A percentile compares a stretch with the other conserved stretches of the same genome.
Conservation (phyloP, 1,284 basidiomycete species). For the Exobasidium cylindrosporum region DNA sequence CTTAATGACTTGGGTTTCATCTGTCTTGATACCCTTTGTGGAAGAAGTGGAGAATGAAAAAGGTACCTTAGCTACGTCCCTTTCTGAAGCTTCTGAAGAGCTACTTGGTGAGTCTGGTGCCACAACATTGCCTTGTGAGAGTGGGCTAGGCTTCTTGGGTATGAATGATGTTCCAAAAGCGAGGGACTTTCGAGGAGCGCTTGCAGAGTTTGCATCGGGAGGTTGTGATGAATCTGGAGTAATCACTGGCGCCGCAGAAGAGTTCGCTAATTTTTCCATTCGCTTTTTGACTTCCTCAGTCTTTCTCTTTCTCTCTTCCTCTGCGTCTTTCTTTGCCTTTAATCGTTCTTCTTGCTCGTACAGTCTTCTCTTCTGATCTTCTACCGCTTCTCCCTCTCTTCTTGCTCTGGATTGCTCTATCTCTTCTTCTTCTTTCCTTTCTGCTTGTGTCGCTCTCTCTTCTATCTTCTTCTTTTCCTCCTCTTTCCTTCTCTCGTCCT, state of each 20-base stretch:
- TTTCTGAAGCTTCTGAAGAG: constrained; percentile 10
- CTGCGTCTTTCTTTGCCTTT: constrained; percentile 10
- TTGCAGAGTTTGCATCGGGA: constrained; percentile 21
- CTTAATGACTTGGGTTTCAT: neutral
- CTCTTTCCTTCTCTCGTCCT: constrained; percentile 7
- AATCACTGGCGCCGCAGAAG: neutral
- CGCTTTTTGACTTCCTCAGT: constrained; percentile 37
- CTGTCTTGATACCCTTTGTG: neutral
- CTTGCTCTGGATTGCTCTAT: neutral
- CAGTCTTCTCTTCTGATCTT: constrained; percentile 25
- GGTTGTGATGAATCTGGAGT: constrained; percentile 14
- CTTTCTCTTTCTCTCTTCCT: constrained; percentile 16
- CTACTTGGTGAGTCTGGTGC: constrained; percentile 33
- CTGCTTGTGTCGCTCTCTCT: constrained; percentile 28
- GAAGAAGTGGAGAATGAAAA: neutral
- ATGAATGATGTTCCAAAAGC: constrained; percentile 22
- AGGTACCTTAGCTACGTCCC: neutral
- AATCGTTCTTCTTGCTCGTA: constrained; percentile 20
- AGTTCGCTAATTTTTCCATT: constrained; percentile 29
- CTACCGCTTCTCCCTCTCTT: neutral
- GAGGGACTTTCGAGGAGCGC: constrained; percentile 19
- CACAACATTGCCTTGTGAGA: constrained; percentile 28
- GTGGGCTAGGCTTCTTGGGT: constrained; percentile 40
- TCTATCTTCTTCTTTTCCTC: constrained; percentile 16
- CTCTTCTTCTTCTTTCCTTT: constrained; percentile 27